Evolutionary conservation across 1,284 basidiomycete species (phyloP).

Genomic region (Cutaneotrichosporon arboriforme): DNA sequence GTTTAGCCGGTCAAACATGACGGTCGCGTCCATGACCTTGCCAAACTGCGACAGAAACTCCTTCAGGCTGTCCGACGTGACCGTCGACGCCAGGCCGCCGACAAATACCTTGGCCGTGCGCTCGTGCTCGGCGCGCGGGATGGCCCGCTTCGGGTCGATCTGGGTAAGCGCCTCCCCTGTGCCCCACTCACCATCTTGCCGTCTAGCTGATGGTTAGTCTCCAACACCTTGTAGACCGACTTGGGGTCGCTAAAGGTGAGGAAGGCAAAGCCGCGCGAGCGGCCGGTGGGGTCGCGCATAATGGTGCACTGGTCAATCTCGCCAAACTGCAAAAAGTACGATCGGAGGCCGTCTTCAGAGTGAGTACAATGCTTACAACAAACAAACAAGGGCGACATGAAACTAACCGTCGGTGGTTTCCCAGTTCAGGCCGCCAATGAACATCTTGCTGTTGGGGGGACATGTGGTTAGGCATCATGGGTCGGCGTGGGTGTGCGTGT

Average conservation of each 20-base stretch:
- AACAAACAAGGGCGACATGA: background rate
- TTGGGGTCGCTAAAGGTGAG: constrained; percentile 82
- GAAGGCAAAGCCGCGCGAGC: constrained; percentile 90
- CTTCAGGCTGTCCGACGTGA: constrained; percentile 89
- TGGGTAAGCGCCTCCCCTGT: constrained; percentile 42
- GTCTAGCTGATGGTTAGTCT: constrained; percentile 80
- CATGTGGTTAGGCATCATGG: background rate
- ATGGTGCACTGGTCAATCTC: constrained; percentile 87
- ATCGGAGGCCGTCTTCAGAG: constrained; percentile 64
- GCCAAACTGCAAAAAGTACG: constrained; percentile 85
- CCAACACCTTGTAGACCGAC: constrained; percentile 84
- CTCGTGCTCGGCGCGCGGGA: constrained; percentile 90
- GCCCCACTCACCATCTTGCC: constrained; percentile 87
- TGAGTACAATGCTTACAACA: constrained; percentile 1
- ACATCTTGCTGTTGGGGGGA: constrained; percentile 76
- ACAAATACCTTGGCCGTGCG: constrained; percentile 91
- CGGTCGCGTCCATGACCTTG: constrained; percentile 90
- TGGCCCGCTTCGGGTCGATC: constrained; percentile 99
- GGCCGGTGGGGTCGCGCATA: constrained; percentile 86
- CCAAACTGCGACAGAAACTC: constrained; percentile 85
- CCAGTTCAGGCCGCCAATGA: constrained; percentile 94
- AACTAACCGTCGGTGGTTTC: constrained; percentile 83
- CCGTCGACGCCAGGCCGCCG: constrained; percentile 82
- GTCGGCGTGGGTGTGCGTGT: background rate
- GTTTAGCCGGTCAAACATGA: constrained; percentile 98